Percentiles rank a stretch among this genome's conserved stretches.
phyloP scores from a whole-genome alignment of 2,329 filamentous ascomycete species.

The Paraconiothyrium sp. region DNA sequence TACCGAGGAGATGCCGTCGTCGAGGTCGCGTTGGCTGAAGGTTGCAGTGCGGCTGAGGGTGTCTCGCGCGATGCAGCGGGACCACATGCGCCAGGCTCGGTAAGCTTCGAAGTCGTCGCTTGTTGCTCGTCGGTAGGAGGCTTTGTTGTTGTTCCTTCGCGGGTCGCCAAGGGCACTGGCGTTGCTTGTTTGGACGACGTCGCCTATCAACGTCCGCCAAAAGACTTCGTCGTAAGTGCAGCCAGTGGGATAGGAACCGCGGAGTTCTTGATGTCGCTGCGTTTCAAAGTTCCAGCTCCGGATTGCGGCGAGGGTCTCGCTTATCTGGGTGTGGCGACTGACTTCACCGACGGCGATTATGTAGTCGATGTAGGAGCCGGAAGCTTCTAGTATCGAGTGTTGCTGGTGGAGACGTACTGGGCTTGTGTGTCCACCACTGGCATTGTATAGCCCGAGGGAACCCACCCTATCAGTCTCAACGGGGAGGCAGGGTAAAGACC shows the following conservation, averaged over 20 bases:
- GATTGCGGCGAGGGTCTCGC: slow-evolving; percentile 26
- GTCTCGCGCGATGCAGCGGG: slow-evolving; percentile 33
- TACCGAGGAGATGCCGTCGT: slow-evolving; percentile 28
- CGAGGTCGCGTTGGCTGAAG: slow-evolving; percentile 29
- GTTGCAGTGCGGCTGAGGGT: slow-evolving; percentile 23
- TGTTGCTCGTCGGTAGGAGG: slow-evolving; percentile 23
- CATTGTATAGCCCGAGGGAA: slow-evolving; percentile 27
- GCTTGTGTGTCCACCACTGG: slow-evolving; percentile 17
- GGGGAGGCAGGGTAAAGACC: slow-evolving; percentile 29
- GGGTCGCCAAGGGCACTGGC: neutral
- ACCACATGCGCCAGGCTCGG: slow-evolving; percentile 31
- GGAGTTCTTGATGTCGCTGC: slow-evolving; percentile 1
- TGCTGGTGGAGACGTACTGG: slow-evolving; percentile 15
- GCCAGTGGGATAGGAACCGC: slow-evolving; percentile 21
- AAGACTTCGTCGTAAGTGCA: slow-evolving; percentile 27
- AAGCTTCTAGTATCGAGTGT: slow-evolving; percentile 22
- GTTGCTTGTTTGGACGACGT: slow-evolving; percentile 17
- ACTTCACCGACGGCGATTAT: slow-evolving; percentile 23
- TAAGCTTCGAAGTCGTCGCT: slow-evolving; percentile 23
- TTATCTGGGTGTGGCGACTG: slow-evolving; percentile 32
- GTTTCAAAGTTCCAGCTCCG: slow-evolving; percentile 25
- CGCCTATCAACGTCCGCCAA: slow-evolving; percentile 28
- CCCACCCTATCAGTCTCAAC: slow-evolving; percentile 27
- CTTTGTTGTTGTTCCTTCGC: neutral
- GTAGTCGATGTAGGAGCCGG: slow-evolving; percentile 22